Conservation (phyloP, 768 basidiomycete genomes). For the Pleurotus pulmonarius region DNA sequence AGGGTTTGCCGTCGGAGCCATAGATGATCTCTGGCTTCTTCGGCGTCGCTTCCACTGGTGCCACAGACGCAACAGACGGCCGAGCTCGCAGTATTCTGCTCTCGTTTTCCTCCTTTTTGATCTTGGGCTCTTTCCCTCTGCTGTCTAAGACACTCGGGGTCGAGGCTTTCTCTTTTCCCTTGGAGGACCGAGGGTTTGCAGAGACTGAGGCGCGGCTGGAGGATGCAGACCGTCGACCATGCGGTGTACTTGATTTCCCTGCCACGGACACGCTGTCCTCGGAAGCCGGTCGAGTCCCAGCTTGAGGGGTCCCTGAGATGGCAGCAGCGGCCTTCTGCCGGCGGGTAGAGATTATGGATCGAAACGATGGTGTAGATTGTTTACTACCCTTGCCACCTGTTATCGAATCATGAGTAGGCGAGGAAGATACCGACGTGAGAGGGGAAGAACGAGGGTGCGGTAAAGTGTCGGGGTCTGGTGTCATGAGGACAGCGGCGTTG, state of each 20-base stretch:
- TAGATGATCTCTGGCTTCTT: constrained; percentile 36
- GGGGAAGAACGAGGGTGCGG: constrained; percentile 33
- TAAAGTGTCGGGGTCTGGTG: constrained; percentile 28
- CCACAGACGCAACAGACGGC: constrained; percentile 31
- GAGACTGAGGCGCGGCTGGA: constrained; percentile 9
- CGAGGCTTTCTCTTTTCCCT: constrained; percentile 10
- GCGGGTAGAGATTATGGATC: constrained; percentile 59
- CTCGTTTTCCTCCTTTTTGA: constrained; percentile 43
- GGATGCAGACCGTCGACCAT: constrained; percentile 19
- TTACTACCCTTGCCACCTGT: constrained; percentile 26
- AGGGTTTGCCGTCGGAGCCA: constrained; percentile 61
- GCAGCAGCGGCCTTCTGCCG: constrained; percentile 38
- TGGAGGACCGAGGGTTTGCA: constrained; percentile 1
- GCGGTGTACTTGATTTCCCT: constrained; percentile 22
- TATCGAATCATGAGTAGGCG: constrained; percentile 12
- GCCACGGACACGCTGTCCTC: constrained; percentile 36
- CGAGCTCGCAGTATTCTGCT: constrained; percentile 48
- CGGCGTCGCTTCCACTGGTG: constrained; percentile 31
- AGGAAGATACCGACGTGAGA: constrained; percentile 38
- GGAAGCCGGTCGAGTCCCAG: constrained; percentile 46
- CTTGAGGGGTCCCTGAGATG: constrained; percentile 19
- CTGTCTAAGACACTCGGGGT: constrained; percentile 14
- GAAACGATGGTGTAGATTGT: constrained; percentile 35
- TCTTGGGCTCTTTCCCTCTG: constrained; percentile 29
- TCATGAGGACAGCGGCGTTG: constrained; percentile 23